phyloP scores from a whole-genome alignment of 495 filamentous ascomycete genomes.

The Xylona heveae region DNA sequence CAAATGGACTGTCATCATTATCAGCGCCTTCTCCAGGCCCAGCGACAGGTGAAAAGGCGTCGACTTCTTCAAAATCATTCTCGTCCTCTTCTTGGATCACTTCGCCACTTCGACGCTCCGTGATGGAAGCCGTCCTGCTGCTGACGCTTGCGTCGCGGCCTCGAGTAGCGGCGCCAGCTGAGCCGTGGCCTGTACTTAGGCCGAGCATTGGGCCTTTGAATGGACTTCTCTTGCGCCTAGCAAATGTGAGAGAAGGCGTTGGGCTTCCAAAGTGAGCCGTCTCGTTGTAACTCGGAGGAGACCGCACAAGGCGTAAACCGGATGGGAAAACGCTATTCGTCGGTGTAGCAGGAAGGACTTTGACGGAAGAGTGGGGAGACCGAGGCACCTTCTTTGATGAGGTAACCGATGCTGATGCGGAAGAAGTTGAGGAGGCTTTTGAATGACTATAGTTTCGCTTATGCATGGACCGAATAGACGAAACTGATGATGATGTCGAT shows the following conservation, averaged over 20 bases:
- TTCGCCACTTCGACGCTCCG: conserved; percentile 4
- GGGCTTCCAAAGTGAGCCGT: conserved; percentile 23
- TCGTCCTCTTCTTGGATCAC: conserved; percentile 8
- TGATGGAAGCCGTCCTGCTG: neutral
- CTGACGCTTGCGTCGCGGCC: conserved; percentile 5
- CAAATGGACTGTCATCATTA: too few relatives aligned
- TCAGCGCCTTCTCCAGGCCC: conserved; percentile 4
- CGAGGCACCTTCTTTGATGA: conserved; percentile 26
- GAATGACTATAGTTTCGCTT: conserved; percentile 75
- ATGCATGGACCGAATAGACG: conserved; percentile 67
- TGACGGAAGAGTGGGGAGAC: conserved; percentile 75
- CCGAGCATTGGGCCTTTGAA: conserved; percentile 77
- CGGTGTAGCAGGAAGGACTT: conserved; percentile 84
- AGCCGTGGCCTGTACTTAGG: conserved; percentile 30
- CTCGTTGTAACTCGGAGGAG: conserved; percentile 29
- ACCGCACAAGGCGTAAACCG: conserved; percentile 64
- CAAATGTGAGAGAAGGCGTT: conserved; percentile 55
- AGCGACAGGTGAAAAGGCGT: conserved; percentile 6
- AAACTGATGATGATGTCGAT: conserved; percentile 89
- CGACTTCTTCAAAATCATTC: conserved; percentile 8
- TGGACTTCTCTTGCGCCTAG: conserved; percentile 67
- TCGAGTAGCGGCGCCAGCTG: conserved; percentile 7
- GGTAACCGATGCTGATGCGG: conserved; percentile 35
- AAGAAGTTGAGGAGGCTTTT: conserved; percentile 85
- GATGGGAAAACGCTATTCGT: conserved; percentile 60